Base-by-base conservation (phyloP, 495 filamentous ascomycete genomes). In the Penicillium coprophilum region DNA sequence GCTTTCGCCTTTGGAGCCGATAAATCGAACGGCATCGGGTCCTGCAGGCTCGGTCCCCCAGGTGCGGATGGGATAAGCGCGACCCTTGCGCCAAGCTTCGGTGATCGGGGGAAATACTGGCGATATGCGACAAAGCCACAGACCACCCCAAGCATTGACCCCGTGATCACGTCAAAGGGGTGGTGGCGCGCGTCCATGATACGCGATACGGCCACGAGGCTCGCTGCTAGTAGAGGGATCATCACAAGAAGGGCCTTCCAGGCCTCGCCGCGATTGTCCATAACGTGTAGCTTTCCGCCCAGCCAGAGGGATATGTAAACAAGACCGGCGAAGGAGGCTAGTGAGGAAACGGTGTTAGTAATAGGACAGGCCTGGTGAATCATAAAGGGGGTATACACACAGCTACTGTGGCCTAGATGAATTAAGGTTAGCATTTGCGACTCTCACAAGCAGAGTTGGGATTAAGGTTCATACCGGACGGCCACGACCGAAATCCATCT, bases 401-500 rank as follows among this genome's bases (percentile, higher is more conserved):
- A 80, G 65, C 83, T 86, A 58, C 77, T 79, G 59, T 83, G 82
- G 19, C 77, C 71, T 74, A 45, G 34, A 19, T 20, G 44, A 23
- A 79, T 78, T 71, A 72, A 24, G 1, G 19, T 63, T 46, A 63
- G 52, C 39, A 47, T 8, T 40, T 43, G 45, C 20, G 15, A 15
- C 46, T 20, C 8, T 40, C 6, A 13, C 15, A 30, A 23, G 2
- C 36, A n/a, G 10, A 15, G 7, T 44, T 36, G 32, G n/a, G 23
- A n/a, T 15, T 7, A 21, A 10, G 30, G 51, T 23, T 1, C 73
- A 24, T 71, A 60, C 88, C 89, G 46, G 85, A 88, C 23, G 91
- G 91, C 73, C 88, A 96, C 59, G 88, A 92, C 46, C 86, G 83
- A 66, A 96, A 96, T 1, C 90, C 91, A 68, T 96, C 91, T 62